phyloP scores from a whole-genome alignment of 2,329 filamentous ascomycete genomes.

The Colletotrichum sp. region DNA sequence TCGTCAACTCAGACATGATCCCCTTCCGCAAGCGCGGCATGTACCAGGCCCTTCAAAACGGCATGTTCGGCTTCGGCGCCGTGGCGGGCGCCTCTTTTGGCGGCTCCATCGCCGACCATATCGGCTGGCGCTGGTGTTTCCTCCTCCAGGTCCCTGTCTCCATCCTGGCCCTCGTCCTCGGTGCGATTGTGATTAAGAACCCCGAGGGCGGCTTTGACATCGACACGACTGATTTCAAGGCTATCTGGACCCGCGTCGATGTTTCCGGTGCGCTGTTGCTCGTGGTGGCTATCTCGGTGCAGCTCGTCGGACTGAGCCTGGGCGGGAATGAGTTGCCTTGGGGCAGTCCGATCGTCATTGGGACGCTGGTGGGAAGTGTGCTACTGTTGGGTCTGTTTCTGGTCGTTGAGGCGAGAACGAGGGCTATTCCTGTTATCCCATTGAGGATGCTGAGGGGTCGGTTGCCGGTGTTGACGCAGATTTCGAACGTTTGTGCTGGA shows the following conservation, averaged over 20 bases:
- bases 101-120: constrained; percentile 65
- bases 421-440: constrained; percentile 59
- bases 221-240: constrained; percentile 32
- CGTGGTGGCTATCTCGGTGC: constrained; percentile 61
- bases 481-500: constrained; percentile 65
- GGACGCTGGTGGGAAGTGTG: constrained; percentile 46
- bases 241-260: constrained; percentile 61
- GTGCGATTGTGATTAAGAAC: constrained; percentile 57
- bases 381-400: constrained; percentile 50
- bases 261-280: constrained; percentile 61
- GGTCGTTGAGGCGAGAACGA: constrained; percentile 51
- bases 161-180: constrained; percentile 56
- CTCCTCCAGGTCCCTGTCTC: constrained; percentile 66
- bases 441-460: constrained; percentile 61
- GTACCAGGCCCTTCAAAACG: constrained; percentile 67
- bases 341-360: constrained; percentile 52
- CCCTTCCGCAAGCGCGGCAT: constrained; percentile 59
- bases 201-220: constrained; percentile 35
- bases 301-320: constrained; percentile 59
- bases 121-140: constrained; percentile 75
- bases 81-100: constrained; percentile 69
- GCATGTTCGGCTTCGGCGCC: constrained; percentile 64
- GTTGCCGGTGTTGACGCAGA: constrained; percentile 58
- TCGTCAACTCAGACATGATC: constrained; percentile 70
- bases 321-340: constrained; percentile 62